Conservation (phyloP, 192 early-diverging fungal species). For the Coemansia sp. region DNA sequence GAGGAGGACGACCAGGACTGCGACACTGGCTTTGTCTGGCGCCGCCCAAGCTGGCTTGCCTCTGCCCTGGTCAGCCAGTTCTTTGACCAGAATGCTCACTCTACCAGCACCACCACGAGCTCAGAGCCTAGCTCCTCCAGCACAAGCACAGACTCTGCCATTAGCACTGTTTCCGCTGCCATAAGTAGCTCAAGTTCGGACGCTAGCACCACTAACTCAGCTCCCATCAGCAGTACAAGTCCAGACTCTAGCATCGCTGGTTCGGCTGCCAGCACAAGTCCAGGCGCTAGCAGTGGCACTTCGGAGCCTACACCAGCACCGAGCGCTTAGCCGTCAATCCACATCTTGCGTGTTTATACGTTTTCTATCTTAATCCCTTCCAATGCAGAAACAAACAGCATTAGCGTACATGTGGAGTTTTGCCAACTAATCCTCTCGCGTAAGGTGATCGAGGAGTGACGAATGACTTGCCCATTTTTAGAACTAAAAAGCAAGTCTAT, state of each 20-base stretch:
- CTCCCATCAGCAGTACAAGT: not conserved
- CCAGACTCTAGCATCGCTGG: not conserved
- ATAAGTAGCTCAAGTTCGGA: no score
- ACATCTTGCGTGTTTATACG: not conserved
- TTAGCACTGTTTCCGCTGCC: no score
- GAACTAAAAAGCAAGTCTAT: no score
- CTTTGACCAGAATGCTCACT: slow-evolving; percentile 13
- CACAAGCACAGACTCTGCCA: no score
- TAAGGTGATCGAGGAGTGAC: no score
- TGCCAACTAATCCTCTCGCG: no score
- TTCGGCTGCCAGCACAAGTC: not conserved
- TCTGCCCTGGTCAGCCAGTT: slow-evolving; percentile 40
- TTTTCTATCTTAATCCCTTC: no score
- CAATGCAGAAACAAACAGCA: no score
- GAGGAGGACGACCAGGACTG: slow-evolving; percentile 35
- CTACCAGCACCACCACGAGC: not conserved
- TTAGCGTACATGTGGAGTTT: no score
- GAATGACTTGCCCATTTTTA: no score
- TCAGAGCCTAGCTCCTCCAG: not conserved
- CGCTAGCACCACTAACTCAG: not conserved
- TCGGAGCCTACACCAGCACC: slow-evolving; percentile 7
- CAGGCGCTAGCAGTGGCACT: slow-evolving; percentile 16
- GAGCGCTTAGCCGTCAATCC: not conserved
- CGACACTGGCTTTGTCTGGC: slow-evolving; percentile 52
- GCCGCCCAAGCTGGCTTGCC: slow-evolving; percentile 50